Evolutionary conservation across 352 stramenopile species (phyloP).

Genomic region (Blastocystis sp.): DNA sequence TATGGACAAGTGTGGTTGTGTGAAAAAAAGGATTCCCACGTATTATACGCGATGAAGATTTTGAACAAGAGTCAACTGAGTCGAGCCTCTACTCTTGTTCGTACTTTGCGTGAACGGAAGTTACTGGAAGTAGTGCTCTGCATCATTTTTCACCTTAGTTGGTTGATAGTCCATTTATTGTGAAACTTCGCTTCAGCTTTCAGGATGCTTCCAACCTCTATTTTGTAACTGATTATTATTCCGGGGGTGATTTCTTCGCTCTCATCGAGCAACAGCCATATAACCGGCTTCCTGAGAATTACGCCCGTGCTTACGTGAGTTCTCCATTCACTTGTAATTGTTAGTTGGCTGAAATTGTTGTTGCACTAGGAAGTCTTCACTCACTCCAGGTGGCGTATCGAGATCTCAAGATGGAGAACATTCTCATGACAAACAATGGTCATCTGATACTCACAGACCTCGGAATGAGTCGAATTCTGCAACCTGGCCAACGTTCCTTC

Average conservation of each 20-base stretch:
- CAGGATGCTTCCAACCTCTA: slow-evolving; percentile 78
- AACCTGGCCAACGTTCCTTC: slow-evolving; percentile 69
- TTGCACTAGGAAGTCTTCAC: slow-evolving; percentile 76
- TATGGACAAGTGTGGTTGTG: slow-evolving; percentile 59
- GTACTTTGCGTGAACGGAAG: slow-evolving; percentile 24
- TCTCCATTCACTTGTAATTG: not conserved
- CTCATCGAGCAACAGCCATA: slow-evolving; percentile 72
- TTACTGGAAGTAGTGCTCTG: not conserved
- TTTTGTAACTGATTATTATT: slow-evolving; percentile 82
- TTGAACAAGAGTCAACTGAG: slow-evolving; percentile 3
- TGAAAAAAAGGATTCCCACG: slow-evolving; percentile 43
- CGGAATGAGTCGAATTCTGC: slow-evolving; percentile 71
- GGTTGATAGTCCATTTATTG: slow-evolving; percentile 77
- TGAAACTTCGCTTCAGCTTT: slow-evolving; percentile 78
- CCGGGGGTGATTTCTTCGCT: slow-evolving; percentile 76
- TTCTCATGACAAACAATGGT: slow-evolving; percentile 75
- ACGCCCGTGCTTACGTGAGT: slow-evolving; percentile 72
- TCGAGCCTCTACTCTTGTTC: not conserved
- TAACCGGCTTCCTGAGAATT: slow-evolving; percentile 70
- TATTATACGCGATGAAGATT: slow-evolving; percentile 61
- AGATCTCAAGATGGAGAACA: slow-evolving; percentile 79
- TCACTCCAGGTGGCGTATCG: slow-evolving; percentile 78
- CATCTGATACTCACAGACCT: slow-evolving; percentile 81
- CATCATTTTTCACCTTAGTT: not conserved
- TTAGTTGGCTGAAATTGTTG: slow-evolving; percentile 71